Evolutionary conservation across 202 grass and related monocot genomes (phyloP).

Genomic region (Saccharum hybrid): DNA sequence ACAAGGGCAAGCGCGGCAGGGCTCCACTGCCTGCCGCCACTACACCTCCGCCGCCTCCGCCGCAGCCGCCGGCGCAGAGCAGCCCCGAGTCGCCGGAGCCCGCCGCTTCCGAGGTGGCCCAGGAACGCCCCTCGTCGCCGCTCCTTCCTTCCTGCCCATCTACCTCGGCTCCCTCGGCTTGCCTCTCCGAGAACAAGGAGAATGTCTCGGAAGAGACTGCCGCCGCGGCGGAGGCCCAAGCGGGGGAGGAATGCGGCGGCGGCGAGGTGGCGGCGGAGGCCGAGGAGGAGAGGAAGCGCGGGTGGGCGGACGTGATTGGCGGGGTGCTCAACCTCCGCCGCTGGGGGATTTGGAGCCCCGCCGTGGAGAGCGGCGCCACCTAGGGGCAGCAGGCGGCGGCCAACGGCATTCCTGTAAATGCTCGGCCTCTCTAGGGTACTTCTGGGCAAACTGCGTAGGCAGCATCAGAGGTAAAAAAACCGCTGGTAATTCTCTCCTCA

Average conservation of each 20-base stretch:
- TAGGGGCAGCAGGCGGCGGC: slow-evolving; percentile 4
- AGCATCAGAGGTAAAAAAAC: slow-evolving; percentile 1
- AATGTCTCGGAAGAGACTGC: neutral
- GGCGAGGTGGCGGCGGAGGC: neutral
- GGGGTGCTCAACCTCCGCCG: slow-evolving; percentile 44
- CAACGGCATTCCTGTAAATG: slow-evolving; percentile 11
- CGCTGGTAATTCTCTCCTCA: neutral
- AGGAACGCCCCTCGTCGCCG: neutral
- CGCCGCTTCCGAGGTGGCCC: neutral
- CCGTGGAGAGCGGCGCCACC: slow-evolving; percentile 46
- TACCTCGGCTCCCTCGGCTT: neutral
- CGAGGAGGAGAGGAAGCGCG: slow-evolving; percentile 50
- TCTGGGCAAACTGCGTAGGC: neutral
- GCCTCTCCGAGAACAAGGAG: neutral
- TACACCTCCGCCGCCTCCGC: neutral
- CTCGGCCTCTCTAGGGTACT: neutral
- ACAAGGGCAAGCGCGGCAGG: slow-evolving; percentile 45
- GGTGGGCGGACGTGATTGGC: slow-evolving; percentile 61
- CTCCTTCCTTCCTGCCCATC: neutral
- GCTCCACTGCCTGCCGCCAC: neutral
- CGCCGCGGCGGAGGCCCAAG: neutral
- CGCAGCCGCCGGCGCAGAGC: neutral
- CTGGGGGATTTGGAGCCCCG: slow-evolving; percentile 61
- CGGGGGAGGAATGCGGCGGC: neutral
- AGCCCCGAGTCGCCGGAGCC: neutral